Percentiles rank a stretch among this genome's conserved stretches.
Conservation (phyloP, 306 rosid species). For the Sophora flavescens region DNA sequence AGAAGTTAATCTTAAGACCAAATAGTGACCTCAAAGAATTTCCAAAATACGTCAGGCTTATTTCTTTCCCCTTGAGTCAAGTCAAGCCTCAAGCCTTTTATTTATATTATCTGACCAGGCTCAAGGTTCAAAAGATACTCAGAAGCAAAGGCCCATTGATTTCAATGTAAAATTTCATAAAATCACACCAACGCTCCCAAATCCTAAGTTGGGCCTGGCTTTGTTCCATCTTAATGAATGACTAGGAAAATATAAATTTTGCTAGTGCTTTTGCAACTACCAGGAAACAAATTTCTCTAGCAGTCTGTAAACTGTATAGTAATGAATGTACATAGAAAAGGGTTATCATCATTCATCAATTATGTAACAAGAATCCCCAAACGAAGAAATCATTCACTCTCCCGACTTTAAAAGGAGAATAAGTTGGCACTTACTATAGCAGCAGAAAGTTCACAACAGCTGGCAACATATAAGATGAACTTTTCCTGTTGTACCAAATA, state of each 20-base stretch:
- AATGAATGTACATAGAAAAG: background rate
- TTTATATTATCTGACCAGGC: background rate
- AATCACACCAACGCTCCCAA: conserved; percentile 7
- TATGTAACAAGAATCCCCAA: conserved; percentile 13
- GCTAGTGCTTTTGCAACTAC: background rate
- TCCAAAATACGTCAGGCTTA: background rate
- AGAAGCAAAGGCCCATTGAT: conserved; percentile 16
- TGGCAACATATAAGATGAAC: background rate
- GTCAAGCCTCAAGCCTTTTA: background rate
- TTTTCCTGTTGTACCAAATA: background rate
- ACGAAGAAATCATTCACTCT: background rate
- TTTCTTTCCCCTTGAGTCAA: conserved; percentile 4
- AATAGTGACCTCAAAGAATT: background rate
- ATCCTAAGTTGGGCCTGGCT: background rate
- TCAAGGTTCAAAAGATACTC: conserved; percentile 31
- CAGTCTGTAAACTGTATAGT: conserved; percentile 1
- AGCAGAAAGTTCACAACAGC: conserved; percentile 16
- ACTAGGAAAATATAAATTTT: background rate
- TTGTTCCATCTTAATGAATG: conserved; percentile 31
- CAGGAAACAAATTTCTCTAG: conserved; percentile 16
- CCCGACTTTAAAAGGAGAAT: conserved; percentile 2
- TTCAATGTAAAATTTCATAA: conserved; percentile 18
- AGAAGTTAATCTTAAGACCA: background rate
- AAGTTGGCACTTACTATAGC: background rate
- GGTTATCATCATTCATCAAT: background rate